Percentiles rank a stretch among this genome's conserved stretches.
Evolutionary conservation across 768 basidiomycete genomes (phyloP).

Genomic region (Cyclocybe aegerita): DNA sequence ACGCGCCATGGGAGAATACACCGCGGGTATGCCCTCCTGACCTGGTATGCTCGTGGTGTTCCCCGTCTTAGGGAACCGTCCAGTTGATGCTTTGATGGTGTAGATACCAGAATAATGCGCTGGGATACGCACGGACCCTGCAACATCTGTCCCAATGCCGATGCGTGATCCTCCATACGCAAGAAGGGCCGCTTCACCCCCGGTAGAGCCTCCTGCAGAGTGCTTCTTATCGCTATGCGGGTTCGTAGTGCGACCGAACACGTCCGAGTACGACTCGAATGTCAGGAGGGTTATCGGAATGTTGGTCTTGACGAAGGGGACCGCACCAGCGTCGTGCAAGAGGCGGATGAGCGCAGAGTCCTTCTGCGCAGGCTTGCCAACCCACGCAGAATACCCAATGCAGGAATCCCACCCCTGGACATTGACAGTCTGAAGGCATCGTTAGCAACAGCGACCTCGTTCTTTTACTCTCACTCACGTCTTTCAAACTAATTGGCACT

Average conservation of each 20-base stretch:
- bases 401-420: conserved; percentile 51
- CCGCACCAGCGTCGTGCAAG: conserved; percentile 59
- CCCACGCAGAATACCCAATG: conserved; percentile 57
- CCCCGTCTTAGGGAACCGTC: conserved; percentile 48
- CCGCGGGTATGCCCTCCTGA: conserved; percentile 55
- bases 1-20: conserved; percentile 61
- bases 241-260: conserved; percentile 61
- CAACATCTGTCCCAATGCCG: conserved; percentile 70
- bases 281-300: conserved; percentile 58
- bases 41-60: conserved; percentile 48
- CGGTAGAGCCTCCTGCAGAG: conserved; percentile 65
- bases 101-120: conserved; percentile 67
- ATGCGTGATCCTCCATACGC: conserved; percentile 60
- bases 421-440: conserved; percentile 3
- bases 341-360: conserved; percentile 54
- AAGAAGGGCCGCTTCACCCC: conserved; percentile 66
- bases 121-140: conserved; percentile 66
- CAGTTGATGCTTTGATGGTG: conserved; percentile 50
- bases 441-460: too few species aligned
- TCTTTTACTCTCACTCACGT: conserved; percentile 25
- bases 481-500: conserved; percentile 61
- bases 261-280: conserved; percentile 55
- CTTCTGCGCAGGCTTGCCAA: conserved; percentile 39
- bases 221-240: conserved; percentile 51
- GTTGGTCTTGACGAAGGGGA: conserved; percentile 70